phyloP scores from a whole-genome alignment of 2,329 filamentous ascomycete species.

The Aspergillus thermomutatus region DNA sequence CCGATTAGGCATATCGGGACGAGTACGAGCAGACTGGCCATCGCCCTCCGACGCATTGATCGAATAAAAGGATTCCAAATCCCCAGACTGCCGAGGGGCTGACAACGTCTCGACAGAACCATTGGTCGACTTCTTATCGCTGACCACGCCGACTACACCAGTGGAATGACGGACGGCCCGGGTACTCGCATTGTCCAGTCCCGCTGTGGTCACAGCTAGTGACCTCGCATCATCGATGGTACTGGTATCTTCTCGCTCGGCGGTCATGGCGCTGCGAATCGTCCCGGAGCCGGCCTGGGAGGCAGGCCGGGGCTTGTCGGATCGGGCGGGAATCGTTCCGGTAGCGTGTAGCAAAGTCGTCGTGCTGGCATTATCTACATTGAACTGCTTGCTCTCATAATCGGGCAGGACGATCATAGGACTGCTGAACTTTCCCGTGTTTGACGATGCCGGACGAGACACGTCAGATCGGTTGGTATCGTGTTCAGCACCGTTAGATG shows the following conservation, averaged over 20 bases:
- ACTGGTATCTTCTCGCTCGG: constrained; percentile 26
- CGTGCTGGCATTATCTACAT: constrained; percentile 33
- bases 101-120: constrained; percentile 26
- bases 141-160: constrained; percentile 24
- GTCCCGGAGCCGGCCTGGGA: constrained; percentile 25
- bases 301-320: constrained; percentile 20
- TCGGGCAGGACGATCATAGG: constrained; percentile 29
- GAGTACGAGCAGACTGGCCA: constrained; percentile 8
- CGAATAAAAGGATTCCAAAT: constrained; percentile 10
- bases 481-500: neutral
- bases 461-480: neutral
- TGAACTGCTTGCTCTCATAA: constrained; percentile 24
- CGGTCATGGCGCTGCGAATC: constrained; percentile 28
- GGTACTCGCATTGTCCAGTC: constrained; percentile 27
- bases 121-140: constrained; percentile 14
- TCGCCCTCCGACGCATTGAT: constrained; percentile 2
- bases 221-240: constrained; percentile 27
- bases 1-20: constrained; percentile 26
- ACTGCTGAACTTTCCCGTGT: constrained; percentile 14
- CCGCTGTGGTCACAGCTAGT: constrained; percentile 13
- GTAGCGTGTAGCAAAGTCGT: constrained; percentile 28
- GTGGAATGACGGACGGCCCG: constrained; percentile 26
- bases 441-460: neutral
- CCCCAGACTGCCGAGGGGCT: constrained; percentile 6
- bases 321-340: constrained; percentile 22